Percentiles rank a stretch among this genome's conserved stretches.
Evolutionary conservation across 345 rosid genomes (phyloP).

Genomic region (Dimocarpus longan): DNA sequence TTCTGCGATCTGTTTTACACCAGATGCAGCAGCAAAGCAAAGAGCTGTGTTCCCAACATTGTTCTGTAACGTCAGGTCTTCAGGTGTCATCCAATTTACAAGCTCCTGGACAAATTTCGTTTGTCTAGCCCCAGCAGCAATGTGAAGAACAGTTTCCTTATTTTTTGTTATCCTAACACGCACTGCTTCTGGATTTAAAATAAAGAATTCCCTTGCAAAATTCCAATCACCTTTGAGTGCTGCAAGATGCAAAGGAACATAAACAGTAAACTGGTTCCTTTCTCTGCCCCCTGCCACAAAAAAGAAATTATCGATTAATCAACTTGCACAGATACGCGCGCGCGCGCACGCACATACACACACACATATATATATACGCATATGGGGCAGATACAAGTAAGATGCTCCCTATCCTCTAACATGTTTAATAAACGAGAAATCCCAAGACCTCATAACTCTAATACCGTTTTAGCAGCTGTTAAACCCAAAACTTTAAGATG

Average conservation of each 20-base stretch:
- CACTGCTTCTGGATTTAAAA: conserved; percentile 28
- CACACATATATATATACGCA: too few relatives aligned
- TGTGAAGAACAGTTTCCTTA: conserved; percentile 44
- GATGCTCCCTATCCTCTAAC: too few relatives aligned
- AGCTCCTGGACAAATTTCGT: conserved; percentile 37
- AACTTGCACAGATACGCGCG: too few relatives aligned
- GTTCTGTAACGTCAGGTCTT: conserved; percentile 31
- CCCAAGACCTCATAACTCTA: too few relatives aligned
- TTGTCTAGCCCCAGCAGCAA: conserved; percentile 44
- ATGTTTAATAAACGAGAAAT: too few relatives aligned
- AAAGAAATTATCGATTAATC: conserved; percentile 2
- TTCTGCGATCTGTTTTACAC: conserved; percentile 33
- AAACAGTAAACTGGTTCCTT: not conserved
- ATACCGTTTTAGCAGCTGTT: too few relatives aligned
- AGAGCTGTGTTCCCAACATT: conserved; percentile 31
- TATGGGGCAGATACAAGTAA: too few relatives aligned
- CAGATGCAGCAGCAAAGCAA: conserved; percentile 42
- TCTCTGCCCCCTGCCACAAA: not conserved
- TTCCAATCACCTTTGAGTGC: conserved; percentile 47
- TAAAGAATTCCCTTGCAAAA: conserved; percentile 35
- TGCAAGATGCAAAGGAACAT: conserved; percentile 43
- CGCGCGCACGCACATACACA: not conserved
- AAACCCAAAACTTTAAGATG: too few relatives aligned
- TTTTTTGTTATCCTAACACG: conserved; percentile 29
- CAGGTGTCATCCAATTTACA: conserved; percentile 22